A percentile compares a stretch with the other conserved stretches of the same genome.
These are phyloP conservation scores for Apophysomyces variabilis DNA, from an alignment of 371 early-diverging fungal species.

Conservation along the genomic window DNA sequence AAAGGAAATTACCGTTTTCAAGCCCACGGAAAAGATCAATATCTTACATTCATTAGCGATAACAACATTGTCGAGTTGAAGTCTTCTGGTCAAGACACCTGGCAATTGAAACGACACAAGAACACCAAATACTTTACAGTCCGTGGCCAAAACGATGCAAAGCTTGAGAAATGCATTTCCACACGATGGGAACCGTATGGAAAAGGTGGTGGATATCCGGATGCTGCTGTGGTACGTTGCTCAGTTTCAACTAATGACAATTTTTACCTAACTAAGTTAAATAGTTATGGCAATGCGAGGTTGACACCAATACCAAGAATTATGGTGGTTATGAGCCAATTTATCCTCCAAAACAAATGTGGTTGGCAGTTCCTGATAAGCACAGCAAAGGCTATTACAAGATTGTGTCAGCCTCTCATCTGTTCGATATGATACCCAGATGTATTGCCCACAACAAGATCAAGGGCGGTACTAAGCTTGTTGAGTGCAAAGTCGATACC, in stretches of 20 bases:
- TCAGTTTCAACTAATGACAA: neutral
- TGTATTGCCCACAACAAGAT: conserved; percentile 30
- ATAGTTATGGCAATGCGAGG: conserved; percentile 46
- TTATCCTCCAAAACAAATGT: conserved; percentile 36
- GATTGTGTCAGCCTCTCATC: conserved; percentile 37
- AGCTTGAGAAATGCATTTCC: conserved; percentile 35
- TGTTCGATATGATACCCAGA: conserved; percentile 39
- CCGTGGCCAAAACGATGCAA: conserved; percentile 28
- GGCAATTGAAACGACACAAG: conserved; percentile 30
- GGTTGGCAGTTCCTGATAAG: conserved; percentile 33
- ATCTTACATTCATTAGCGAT: conserved; percentile 22
- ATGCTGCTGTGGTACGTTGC: conserved; percentile 38
- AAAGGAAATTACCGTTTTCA: conserved; percentile 29
- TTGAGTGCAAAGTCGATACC: conserved; percentile 34
- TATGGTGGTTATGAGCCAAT: conserved; percentile 32
- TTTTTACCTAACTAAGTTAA: neutral
- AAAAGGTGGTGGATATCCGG: conserved; percentile 33
- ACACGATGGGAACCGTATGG: conserved; percentile 37
- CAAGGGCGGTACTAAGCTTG: conserved; percentile 34
- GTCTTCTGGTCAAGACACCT: conserved; percentile 14
- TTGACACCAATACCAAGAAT: conserved; percentile 21
- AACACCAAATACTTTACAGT: conserved; percentile 33
- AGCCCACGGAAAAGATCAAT: conserved; percentile 14
- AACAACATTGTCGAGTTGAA: conserved; percentile 25
- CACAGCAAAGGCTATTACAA: conserved; percentile 27